Evolutionary conservation across 2,329 filamentous ascomycete genomes (phyloP).

Genomic region (Apiospora aurea): DNA sequence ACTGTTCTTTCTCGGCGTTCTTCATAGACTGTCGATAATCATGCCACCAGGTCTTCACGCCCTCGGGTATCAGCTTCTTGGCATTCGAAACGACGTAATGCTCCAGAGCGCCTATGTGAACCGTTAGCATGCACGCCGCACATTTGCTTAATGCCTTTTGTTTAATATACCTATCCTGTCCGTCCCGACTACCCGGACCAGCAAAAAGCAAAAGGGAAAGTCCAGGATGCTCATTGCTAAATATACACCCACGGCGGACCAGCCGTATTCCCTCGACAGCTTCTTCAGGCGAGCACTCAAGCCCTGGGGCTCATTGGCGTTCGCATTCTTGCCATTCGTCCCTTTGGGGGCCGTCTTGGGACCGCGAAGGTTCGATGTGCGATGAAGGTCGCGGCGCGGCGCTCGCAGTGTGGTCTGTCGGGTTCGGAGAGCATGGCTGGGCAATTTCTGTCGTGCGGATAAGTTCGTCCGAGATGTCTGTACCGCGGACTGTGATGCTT

Average conservation of each 20-base stretch:
- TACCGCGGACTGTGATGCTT: conserved; percentile 6
- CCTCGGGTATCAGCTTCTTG: conserved; percentile 65
- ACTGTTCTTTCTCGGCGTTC: conserved; percentile 50
- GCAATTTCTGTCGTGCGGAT: not conserved
- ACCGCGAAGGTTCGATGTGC: not conserved
- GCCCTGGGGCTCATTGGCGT: conserved; percentile 42
- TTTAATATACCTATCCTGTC: conserved; percentile 78
- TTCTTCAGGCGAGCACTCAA: conserved; percentile 79
- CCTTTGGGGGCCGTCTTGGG: conserved; percentile 3
- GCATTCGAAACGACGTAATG: conserved; percentile 69
- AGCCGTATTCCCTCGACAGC: conserved; percentile 91
- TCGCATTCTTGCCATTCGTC: not conserved
- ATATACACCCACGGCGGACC: conserved; percentile 93
- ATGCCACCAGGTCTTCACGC: conserved; percentile 60
- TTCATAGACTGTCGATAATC: conserved; percentile 58
- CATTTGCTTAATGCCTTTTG: not conserved
- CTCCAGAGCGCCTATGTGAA: conserved; percentile 66
- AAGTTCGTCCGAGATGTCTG: conserved; percentile 11
- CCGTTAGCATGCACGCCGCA: conserved; percentile 1
- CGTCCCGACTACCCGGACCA: conserved; percentile 82
- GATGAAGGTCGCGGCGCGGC: not conserved
- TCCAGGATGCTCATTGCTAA: conserved; percentile 82
- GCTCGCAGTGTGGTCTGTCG: not conserved
- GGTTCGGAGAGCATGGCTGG: not conserved
- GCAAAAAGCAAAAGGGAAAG: conserved; percentile 93